Evolutionary conservation across 164 flowering plant genomes (phyloP), one percentile per base, ranked within the genome.

Genomic region (Nymphaea thermarum): DNA sequence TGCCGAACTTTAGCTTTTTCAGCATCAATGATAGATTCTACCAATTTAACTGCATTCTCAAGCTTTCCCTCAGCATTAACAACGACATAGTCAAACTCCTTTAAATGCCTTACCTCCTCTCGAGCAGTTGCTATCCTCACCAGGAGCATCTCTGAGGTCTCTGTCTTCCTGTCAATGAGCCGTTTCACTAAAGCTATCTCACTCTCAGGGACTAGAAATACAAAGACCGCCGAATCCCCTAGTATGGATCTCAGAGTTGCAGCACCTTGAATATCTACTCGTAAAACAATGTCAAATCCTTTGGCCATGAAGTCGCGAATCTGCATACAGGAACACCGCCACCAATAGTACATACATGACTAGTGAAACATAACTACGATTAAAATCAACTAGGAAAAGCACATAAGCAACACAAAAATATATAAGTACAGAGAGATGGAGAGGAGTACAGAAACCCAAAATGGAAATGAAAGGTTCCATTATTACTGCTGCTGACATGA

Each of bases 231-330:
- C 0, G 92, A 86, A 51, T 83, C 36, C 55, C 93, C 87, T 12
- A 91, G 74, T 41, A 86, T 81, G 69, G 72, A 78, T 68, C 84
- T 85, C 74, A 93, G 72, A 0, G 91, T 86, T 3, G 85, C 78
- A 0, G 96, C 98, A 14, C 98, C 97, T 64, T 91, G 98, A 43
- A 91, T 83, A 68, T 93, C 98, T 17, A 93, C 98, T 67, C 97
- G 85, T 76, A 93, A 43, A 45, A 91, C 85, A 53, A 93, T 81
- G 66, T 93, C 98, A 70, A 60, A 77, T 72, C 98, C 97, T 71
- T 80, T 86, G 0, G 82, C 81, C 97, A 91, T 85, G 65, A 66
- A 86, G 41, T 93, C 93, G 42, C 91, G 68, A 47, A 93, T 88
- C 69, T 89, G 72, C 63, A 66, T 43, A 25, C 36, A 25, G 36